These are phyloP conservation scores for Chlamydomonas eustigma DNA, from an alignment of 139 green algal species.

Conservation along the genomic window DNA sequence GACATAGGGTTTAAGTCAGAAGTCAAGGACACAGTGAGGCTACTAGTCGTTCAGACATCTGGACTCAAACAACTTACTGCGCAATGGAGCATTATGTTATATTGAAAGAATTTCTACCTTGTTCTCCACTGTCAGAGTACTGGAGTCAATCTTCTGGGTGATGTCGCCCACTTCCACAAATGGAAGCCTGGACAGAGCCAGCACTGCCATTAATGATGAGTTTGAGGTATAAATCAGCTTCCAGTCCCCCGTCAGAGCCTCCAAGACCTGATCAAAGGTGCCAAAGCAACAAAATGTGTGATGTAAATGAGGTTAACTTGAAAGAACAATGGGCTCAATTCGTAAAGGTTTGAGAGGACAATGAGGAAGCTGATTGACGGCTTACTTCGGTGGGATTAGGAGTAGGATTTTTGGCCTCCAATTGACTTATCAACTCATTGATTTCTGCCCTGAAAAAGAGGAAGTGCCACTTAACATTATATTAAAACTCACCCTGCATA, in stretches of 20 bases:
- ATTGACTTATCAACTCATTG: conserved; percentile 87
- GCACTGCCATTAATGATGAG: conserved; percentile 72
- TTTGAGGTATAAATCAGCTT: conserved; percentile 88
- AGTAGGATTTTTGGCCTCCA: conserved; percentile 86
- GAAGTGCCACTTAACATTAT: not conserved
- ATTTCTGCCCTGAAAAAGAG: conserved; percentile 56
- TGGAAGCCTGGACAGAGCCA: conserved; percentile 74
- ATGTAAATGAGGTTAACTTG: no score
- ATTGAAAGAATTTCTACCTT: no score
- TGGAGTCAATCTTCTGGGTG: conserved; percentile 73
- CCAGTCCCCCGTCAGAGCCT: conserved; percentile 71
- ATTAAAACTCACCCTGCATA: not conserved
- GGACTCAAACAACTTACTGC: no score
- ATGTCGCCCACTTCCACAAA: conserved; percentile 81
- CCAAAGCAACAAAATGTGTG: no score
- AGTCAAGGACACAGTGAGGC: no score
- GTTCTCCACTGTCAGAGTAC: conserved; percentile 70
- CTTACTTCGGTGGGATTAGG: conserved; percentile 61
- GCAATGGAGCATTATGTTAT: no score
- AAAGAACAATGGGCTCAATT: no score
- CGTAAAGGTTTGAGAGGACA: not conserved
- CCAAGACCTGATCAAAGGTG: conserved; percentile 16
- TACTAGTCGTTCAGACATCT: no score
- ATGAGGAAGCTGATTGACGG: no score
- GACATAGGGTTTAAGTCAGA: no score